Evolutionary conservation across 129 eudicot species (phyloP).

Genomic region (Calendula officinalis): DNA sequence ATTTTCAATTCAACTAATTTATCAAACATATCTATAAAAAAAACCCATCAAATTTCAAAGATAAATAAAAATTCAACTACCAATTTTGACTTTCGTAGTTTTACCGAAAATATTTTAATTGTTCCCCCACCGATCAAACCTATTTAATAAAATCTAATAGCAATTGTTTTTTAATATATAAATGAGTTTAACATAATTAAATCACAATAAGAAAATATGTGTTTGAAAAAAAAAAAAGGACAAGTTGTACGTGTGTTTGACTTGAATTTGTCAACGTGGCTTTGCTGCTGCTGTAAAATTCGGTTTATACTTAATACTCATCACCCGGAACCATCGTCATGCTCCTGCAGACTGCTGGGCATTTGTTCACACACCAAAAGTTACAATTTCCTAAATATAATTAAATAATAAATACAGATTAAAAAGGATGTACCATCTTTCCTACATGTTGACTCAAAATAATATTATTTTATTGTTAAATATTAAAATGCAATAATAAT

Average conservation of each 20-base stretch:
- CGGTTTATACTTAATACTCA: conserved; percentile 12
- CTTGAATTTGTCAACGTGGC: conserved; percentile 14
- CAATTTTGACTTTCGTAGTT: too few species aligned
- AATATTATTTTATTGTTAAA: neutral
- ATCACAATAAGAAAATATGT: too few species aligned
- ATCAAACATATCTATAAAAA: too few species aligned
- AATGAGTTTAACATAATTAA: too few species aligned
- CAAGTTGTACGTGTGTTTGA: conserved; percentile 20
- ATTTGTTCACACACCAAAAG: conserved; percentile 6
- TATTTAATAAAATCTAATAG: too few species aligned
- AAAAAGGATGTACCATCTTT: neutral
- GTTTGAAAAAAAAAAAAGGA: neutral
- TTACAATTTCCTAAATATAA: neutral
- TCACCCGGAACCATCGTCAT: conserved; percentile 32
- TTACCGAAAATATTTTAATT: too few species aligned
- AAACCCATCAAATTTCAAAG: too few species aligned
- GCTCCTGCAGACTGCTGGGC: neutral
- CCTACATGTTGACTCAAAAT: neutral
- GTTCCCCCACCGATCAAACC: too few species aligned
- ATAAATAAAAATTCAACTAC: too few species aligned
- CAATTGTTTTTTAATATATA: too few species aligned
- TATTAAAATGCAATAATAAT: neutral
- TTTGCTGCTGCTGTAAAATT: conserved; percentile 20
- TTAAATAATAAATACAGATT: neutral
- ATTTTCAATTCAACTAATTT: too few species aligned